Evolutionary conservation across 2,329 filamentous ascomycete genomes (phyloP).

Genomic region (Colletotrichum sp.): DNA sequence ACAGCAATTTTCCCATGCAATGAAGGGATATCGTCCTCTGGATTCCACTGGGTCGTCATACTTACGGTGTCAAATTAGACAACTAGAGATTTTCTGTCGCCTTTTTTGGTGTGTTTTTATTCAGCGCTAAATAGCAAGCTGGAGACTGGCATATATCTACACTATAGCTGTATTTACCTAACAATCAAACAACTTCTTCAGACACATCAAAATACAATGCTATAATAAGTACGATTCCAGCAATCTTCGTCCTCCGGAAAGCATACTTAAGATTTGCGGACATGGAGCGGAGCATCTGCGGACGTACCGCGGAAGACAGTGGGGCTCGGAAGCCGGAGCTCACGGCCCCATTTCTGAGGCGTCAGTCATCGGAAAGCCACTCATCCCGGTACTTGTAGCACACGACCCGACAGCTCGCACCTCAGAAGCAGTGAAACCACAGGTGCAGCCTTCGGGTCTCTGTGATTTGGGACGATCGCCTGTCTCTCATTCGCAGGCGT

Average conservation of each 20-base stretch:
- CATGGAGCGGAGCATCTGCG: background rate
- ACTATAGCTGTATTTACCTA: too few species aligned
- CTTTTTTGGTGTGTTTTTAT: accelerated
- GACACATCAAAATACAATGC: background rate
- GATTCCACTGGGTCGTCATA: background rate
- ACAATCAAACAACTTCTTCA: too few species aligned
- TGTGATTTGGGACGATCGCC: background rate
- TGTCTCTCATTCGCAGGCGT: background rate
- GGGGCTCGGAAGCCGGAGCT: background rate
- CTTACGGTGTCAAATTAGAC: accelerated
- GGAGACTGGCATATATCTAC: background rate
- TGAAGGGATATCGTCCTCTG: slow-evolving; percentile 13
- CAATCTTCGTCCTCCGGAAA: background rate
- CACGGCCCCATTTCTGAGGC: background rate
- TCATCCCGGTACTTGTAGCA: background rate
- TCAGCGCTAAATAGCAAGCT: accelerated
- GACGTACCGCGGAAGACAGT: background rate
- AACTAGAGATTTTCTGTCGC: accelerated
- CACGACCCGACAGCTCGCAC: background rate
- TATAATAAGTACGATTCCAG: background rate
- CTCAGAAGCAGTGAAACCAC: background rate
- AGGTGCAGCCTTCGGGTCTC: background rate
- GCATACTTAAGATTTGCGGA: background rate
- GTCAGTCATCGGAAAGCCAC: background rate
- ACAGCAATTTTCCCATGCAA: slow-evolving; percentile 26